Conservation (phyloP, 1,284 basidiomycete genomes). For the Heterobasidion parviporum region DNA sequence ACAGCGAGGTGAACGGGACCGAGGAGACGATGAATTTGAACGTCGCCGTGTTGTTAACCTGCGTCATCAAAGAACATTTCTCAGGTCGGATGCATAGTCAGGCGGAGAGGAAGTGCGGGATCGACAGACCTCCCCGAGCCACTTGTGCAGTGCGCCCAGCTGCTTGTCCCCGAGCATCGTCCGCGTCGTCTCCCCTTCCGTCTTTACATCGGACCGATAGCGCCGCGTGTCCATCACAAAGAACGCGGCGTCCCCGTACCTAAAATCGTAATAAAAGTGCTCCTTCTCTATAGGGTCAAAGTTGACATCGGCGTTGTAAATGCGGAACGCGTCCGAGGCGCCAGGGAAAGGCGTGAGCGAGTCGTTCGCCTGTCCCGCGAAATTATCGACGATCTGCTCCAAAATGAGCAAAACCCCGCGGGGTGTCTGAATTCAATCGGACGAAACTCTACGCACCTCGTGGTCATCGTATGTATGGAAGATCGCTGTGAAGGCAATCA, state of each 20-base stretch:
- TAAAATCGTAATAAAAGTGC: slow-evolving; percentile 58
- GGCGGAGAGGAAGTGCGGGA: slow-evolving; percentile 4
- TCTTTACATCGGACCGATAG: slow-evolving; percentile 43
- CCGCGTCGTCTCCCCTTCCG: slow-evolving; percentile 32
- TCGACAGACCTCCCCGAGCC: slow-evolving; percentile 46
- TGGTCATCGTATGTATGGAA: slow-evolving; percentile 64
- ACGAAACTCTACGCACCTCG: slow-evolving; percentile 32
- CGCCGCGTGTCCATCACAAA: slow-evolving; percentile 76
- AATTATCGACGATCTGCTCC: slow-evolving; percentile 56
- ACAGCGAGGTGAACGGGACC: slow-evolving; percentile 74
- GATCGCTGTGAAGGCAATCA: slow-evolving; percentile 35
- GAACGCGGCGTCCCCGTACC: slow-evolving; percentile 65
- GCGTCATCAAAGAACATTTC: not conserved
- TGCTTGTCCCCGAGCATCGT: slow-evolving; percentile 75
- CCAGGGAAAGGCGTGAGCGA: slow-evolving; percentile 42
- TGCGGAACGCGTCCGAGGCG: slow-evolving; percentile 55
- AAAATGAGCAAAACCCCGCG: not conserved
- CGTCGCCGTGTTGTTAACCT: slow-evolving; percentile 68
- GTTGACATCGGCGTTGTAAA: slow-evolving; percentile 66
- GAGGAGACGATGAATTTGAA: slow-evolving; percentile 80
- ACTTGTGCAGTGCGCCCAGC: slow-evolving; percentile 53
- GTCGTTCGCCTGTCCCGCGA: slow-evolving; percentile 46
- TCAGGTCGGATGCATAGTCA: not conserved
- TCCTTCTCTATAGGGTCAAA: slow-evolving; percentile 40
- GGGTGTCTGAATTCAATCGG: not conserved